Conservation (phyloP, 768 basidiomycete species). For the Rhodotorula kratochvilovae region DNA sequence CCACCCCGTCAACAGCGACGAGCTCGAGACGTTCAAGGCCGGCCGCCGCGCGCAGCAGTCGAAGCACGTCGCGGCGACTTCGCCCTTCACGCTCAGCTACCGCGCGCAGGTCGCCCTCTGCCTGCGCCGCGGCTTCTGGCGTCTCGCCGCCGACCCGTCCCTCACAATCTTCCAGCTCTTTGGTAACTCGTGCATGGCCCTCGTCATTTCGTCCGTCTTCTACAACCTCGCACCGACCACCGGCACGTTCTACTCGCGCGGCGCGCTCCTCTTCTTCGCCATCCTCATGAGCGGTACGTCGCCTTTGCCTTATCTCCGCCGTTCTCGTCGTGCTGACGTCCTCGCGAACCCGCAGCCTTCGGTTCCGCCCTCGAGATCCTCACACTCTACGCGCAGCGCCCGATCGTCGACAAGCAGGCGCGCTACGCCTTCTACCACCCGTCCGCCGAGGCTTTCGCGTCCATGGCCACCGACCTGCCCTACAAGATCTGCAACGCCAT, state of each 20-base stretch:
- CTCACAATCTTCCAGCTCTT: constrained; percentile 49
- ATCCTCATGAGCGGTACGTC: constrained; percentile 3
- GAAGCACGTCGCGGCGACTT: constrained; percentile 45
- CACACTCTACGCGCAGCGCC: constrained; percentile 38
- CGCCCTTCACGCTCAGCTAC: constrained; percentile 54
- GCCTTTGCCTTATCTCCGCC: constrained; percentile 55
- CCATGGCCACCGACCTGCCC: constrained; percentile 35
- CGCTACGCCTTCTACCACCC: constrained; percentile 52
- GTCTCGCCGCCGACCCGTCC: constrained; percentile 51
- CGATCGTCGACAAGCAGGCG: constrained; percentile 45
- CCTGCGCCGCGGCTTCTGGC: constrained; percentile 22
- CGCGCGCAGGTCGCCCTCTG: neutral
- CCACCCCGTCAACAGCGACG: constrained; percentile 47
- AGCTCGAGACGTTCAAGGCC: constrained; percentile 46
- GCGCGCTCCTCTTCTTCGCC: constrained; percentile 72
- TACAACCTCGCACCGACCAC: constrained; percentile 53
- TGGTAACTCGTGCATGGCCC: constrained; percentile 51
- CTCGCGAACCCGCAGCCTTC: constrained; percentile 48
- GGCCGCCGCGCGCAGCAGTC: constrained; percentile 49
- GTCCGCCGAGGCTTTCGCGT: constrained; percentile 50
- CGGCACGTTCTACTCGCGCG: constrained; percentile 64
- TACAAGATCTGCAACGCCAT: constrained; percentile 42
- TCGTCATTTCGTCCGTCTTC: constrained; percentile 60
- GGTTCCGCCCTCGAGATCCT: constrained; percentile 48
- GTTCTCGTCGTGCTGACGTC: constrained; percentile 55